Conservation (phyloP, 495 filamentous ascomycete species). For the Talaromyces thailandensis region DNA sequence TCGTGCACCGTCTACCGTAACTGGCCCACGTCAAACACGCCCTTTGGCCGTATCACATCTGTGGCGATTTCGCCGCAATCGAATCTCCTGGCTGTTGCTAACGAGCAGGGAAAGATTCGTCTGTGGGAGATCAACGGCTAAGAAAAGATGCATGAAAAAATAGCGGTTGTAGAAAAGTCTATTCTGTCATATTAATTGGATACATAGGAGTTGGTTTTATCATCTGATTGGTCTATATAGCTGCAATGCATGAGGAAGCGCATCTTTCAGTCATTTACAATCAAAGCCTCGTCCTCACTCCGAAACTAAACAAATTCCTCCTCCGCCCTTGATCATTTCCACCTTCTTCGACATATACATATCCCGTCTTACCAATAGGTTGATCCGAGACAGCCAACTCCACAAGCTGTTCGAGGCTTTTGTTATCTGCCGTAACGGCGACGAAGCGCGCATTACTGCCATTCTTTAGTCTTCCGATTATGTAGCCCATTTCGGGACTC, state of each 20-base stretch:
- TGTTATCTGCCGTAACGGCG: slow-evolving; percentile 37
- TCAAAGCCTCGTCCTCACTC: slow-evolving; percentile 6
- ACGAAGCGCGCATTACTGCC: slow-evolving; percentile 35
- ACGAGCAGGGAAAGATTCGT: slow-evolving; percentile 76
- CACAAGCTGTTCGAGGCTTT: slow-evolving; percentile 19
- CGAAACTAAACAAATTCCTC: slow-evolving; percentile 32
- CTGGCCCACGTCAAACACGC: slow-evolving; percentile 89
- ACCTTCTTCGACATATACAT: slow-evolving; percentile 20
- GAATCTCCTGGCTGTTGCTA: slow-evolving; percentile 71
- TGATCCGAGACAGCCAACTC: slow-evolving; percentile 16
- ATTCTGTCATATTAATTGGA: neutral
- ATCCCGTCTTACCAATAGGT: slow-evolving; percentile 30
- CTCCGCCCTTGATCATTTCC: neutral
- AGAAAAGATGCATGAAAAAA: neutral
- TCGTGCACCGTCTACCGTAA: slow-evolving; percentile 90
- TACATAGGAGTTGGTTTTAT: neutral
- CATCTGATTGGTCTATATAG: neutral
- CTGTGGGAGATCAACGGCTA: slow-evolving; percentile 72
- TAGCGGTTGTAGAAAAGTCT: neutral
- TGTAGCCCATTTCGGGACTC: slow-evolving; percentile 26
- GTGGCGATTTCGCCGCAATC: slow-evolving; percentile 67
- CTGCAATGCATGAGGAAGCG: neutral
- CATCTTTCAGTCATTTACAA: neutral
- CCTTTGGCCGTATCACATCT: slow-evolving; percentile 72
- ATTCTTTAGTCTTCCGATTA: slow-evolving; percentile 37